phyloP scores from a whole-genome alignment of 169 alveolate species.

The Babesia gibsoni region DNA sequence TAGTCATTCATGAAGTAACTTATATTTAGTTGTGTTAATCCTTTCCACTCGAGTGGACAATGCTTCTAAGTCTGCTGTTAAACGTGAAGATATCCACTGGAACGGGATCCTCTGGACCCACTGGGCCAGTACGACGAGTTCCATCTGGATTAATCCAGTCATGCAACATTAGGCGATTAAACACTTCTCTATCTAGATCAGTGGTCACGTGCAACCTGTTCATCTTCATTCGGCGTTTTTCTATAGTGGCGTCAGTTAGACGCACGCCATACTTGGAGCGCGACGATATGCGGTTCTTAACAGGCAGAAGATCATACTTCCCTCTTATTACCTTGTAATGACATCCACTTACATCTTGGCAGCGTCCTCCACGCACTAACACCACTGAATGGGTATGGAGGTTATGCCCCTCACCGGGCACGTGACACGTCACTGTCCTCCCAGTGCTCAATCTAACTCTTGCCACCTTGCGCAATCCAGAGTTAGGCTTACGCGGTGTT shows the following conservation, averaged over 20 bases:
- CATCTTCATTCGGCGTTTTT: slow-evolving; percentile 50
- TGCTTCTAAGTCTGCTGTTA: slow-evolving; percentile 68
- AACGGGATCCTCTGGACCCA: slow-evolving; percentile 61
- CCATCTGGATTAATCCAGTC: slow-evolving; percentile 70
- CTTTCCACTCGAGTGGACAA: slow-evolving; percentile 17
- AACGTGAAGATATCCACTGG: slow-evolving; percentile 72
- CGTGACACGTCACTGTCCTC: slow-evolving; percentile 75
- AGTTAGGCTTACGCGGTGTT: slow-evolving; percentile 83
- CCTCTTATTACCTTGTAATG: slow-evolving; percentile 83
- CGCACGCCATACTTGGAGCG: slow-evolving; percentile 76
- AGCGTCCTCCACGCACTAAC: slow-evolving; percentile 82
- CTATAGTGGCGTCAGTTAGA: slow-evolving; percentile 35
- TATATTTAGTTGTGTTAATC: too few species aligned
- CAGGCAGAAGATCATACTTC: slow-evolving; percentile 80
- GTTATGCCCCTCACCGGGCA: slow-evolving; percentile 85
- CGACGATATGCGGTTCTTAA: slow-evolving; percentile 74
- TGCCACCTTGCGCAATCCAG: slow-evolving; percentile 83
- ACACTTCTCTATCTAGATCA: slow-evolving; percentile 66
- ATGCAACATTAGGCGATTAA: slow-evolving; percentile 51
- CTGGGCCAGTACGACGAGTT: slow-evolving; percentile 45
- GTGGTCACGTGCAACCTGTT: slow-evolving; percentile 69
- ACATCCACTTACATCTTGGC: slow-evolving; percentile 83
- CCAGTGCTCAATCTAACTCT: slow-evolving; percentile 81
- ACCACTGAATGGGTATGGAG: slow-evolving; percentile 80
- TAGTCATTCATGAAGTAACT: too few species aligned